These are phyloP conservation scores for Debaryomyces fabryi DNA, from an alignment of 1,139 yeast genomes.

Conservation along the genomic window DNA sequence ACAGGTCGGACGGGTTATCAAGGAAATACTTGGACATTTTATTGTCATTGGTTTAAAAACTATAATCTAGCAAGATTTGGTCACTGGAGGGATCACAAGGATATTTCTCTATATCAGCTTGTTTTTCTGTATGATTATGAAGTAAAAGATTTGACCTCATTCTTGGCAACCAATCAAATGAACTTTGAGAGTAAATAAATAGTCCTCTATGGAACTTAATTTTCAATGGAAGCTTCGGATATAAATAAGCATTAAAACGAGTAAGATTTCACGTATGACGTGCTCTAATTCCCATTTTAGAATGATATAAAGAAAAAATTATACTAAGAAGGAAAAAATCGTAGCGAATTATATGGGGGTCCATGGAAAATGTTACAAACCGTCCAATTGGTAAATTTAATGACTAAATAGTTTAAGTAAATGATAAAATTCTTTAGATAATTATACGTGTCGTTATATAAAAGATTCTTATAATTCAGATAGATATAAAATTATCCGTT, in stretches of 20 bases:
- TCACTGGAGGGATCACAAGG: constrained; percentile 3
- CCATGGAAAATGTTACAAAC: not conserved
- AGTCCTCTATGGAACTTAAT: not conserved
- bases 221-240: not conserved
- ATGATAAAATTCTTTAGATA: not conserved
- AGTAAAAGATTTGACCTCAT: constrained; percentile 2
- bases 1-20: constrained; percentile 1
- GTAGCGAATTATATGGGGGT: not conserved
- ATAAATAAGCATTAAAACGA: no score
- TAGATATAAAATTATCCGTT: no score
- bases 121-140: constrained; percentile 3
- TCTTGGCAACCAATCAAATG: not conserved
- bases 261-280: no score
- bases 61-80: constrained; percentile 1
- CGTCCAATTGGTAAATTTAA: not conserved
- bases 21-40: constrained; percentile 5
- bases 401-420: not conserved
- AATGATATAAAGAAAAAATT: not conserved
- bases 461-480: no score
- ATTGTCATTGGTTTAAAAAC: constrained; percentile 5
- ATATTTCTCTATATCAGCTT: not conserved
- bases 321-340: no score
- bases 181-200: not conserved
- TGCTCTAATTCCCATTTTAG: not conserved
- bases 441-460: no score